phyloP scores from a whole-genome alignment of 768 basidiomycete species.

The Polyporus arcularius region DNA sequence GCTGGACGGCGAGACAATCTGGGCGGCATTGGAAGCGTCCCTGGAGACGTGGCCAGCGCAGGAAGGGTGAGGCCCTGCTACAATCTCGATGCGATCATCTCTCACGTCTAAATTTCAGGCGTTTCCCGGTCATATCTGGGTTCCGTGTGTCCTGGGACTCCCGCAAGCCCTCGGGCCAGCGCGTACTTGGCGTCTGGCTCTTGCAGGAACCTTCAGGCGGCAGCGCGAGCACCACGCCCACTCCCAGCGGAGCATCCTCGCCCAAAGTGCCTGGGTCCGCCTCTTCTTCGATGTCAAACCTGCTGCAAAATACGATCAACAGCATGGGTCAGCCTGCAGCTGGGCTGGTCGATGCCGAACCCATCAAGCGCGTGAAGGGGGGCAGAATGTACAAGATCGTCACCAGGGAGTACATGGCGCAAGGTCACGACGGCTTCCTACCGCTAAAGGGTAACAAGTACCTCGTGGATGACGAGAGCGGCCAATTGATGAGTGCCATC shows the following conservation, averaged over 20 bases:
- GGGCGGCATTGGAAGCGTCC: constrained; percentile 75
- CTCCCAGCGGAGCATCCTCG: constrained; percentile 21
- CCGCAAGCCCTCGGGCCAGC: constrained; percentile 62
- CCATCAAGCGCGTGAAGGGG: constrained; percentile 49
- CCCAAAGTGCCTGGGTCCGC: constrained; percentile 15
- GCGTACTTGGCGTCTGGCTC: constrained; percentile 75
- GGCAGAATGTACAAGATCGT: constrained; percentile 75
- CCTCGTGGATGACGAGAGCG: constrained; percentile 83
- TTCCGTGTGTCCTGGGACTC: constrained; percentile 89
- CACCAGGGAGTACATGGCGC: constrained; percentile 84
- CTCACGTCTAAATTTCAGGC: constrained; percentile 43
- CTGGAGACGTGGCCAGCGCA: constrained; percentile 84
- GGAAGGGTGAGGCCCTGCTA: constrained; percentile 60
- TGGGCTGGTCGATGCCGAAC: constrained; percentile 47
- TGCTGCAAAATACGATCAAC: constrained; percentile 14
- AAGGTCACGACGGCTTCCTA: constrained; percentile 81
- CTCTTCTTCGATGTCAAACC: constrained; percentile 21
- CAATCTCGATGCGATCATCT: not conserved
- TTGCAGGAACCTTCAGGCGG: constrained; percentile 34
- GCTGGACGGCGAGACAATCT: constrained; percentile 75
- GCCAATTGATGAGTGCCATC: constrained; percentile 74
- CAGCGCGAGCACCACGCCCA: constrained; percentile 18
- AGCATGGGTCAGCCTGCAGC: not conserved
- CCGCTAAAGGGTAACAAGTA: constrained; percentile 65
- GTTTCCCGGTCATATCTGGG: constrained; percentile 87